Conservation (phyloP, 2,329 filamentous ascomycete genomes). For the Sporothrix humicola region DNA sequence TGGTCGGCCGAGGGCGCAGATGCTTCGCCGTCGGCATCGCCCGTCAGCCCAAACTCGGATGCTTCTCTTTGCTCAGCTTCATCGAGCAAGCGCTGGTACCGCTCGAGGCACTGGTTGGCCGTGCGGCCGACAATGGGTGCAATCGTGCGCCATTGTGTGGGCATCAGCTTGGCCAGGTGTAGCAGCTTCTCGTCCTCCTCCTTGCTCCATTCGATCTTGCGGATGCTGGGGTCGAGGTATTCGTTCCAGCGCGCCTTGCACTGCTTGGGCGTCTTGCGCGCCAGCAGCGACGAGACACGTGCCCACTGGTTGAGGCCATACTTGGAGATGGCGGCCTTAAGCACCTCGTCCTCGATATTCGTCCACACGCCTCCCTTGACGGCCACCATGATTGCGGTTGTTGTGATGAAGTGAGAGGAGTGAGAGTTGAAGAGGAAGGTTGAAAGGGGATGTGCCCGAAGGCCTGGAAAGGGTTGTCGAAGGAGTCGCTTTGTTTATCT, state of each 20-base stretch:
- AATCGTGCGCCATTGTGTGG: slow-evolving; percentile 98
- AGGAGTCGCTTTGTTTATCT: not conserved
- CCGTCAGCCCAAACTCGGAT: slow-evolving; percentile 79
- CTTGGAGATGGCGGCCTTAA: slow-evolving; percentile 93
- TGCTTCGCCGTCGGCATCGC: slow-evolving; percentile 78
- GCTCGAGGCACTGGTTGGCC: slow-evolving; percentile 94
- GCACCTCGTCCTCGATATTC: slow-evolving; percentile 89
- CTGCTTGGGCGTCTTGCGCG: slow-evolving; percentile 97
- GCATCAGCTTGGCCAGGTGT: slow-evolving; percentile 97
- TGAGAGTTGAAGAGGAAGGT: not conserved
- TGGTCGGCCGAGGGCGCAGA: slow-evolving; percentile 90
- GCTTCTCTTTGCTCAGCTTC: slow-evolving; percentile 91
- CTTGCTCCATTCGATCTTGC: slow-evolving; percentile 98
- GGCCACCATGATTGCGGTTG: slow-evolving; percentile 64
- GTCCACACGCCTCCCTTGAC: slow-evolving; percentile 78
- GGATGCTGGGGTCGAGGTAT: slow-evolving; percentile 97
- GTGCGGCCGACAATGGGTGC: slow-evolving; percentile 95
- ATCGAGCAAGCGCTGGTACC: slow-evolving; percentile 94
- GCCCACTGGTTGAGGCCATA: slow-evolving; percentile 98
- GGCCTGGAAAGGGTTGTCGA: slow-evolving; percentile 8
- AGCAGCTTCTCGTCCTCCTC: slow-evolving; percentile 98
- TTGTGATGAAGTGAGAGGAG: not conserved
- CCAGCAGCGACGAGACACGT: slow-evolving; percentile 93
- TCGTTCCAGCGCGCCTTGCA: slow-evolving; percentile 99
- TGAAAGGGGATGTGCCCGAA: not conserved